These are phyloP conservation scores for Ailanthus altissimus DNA, from an alignment of 345 rosid species.

Conservation along the genomic window DNA sequence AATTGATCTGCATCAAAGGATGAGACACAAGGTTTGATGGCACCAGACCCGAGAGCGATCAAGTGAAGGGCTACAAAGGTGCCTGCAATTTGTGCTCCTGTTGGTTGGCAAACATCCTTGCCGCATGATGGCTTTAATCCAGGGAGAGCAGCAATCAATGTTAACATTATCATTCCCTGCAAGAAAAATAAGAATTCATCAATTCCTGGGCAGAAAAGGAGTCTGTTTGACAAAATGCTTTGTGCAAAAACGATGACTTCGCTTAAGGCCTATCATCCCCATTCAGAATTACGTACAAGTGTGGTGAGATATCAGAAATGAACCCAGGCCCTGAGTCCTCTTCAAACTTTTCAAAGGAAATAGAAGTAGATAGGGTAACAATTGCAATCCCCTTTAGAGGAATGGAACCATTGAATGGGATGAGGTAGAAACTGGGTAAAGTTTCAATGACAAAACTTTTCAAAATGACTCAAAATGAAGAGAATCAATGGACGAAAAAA, in stretches of 20 bases:
- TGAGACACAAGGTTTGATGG: constrained; percentile 96
- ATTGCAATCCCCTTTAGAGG: background rate
- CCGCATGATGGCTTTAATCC: constrained; percentile 72
- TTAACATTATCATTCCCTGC: constrained; percentile 92
- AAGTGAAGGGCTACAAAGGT: constrained; percentile 74
- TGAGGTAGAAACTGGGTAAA: background rate
- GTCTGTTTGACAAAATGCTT: constrained; percentile 6
- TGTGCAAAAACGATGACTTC: background rate
- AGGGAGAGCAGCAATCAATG: constrained; percentile 71
- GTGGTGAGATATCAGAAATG: background rate
- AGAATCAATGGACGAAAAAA: background rate
- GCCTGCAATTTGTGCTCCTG: constrained; percentile 45
- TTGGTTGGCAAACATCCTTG: constrained; percentile 56
- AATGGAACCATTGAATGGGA: background rate
- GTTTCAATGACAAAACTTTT: background rate
- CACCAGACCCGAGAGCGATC: constrained; percentile 96
- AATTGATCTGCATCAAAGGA: constrained; percentile 98
- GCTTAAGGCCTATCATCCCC: background rate
- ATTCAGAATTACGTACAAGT: background rate
- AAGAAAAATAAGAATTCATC: constrained; percentile 9
- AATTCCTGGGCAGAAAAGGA: background rate
- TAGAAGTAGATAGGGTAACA: background rate
- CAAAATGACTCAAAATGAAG: background rate
- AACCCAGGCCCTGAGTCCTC: background rate
- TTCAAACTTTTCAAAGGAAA: background rate